Percentiles rank a stretch among this genome's conserved stretches.
Evolutionary conservation across 805 yeast species (phyloP).

Genomic region (Starmerella sp.): DNA sequence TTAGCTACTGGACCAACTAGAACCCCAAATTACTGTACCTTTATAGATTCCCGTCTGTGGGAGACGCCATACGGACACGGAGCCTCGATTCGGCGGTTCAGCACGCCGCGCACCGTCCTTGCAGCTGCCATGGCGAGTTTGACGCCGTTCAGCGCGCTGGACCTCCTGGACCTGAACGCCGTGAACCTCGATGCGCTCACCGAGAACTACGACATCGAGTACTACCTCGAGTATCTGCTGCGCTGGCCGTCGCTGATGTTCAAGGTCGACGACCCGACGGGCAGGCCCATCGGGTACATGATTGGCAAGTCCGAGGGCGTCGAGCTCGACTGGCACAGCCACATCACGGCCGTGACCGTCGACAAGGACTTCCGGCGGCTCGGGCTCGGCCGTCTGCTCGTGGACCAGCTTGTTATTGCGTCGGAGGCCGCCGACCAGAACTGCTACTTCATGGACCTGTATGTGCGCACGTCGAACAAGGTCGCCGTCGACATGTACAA

Average conservation of each 20-base stretch:
- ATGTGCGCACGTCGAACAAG: slow-evolving; percentile 75
- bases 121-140: slow-evolving; percentile 61
- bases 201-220: slow-evolving; percentile 76
- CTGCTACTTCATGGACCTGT: slow-evolving; percentile 78
- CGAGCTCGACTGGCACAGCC: slow-evolving; percentile 84
- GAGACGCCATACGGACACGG: no score
- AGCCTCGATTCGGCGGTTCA: no score
- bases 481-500: slow-evolving; percentile 77
- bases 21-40: no score
- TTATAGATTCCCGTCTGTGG: no score
- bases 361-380: slow-evolving; percentile 71
- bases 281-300: slow-evolving; percentile 38
- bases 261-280: slow-evolving; percentile 44
- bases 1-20: no score
- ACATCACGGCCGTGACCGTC: slow-evolving; percentile 90
- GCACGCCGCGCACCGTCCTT: not conserved
- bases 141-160: slow-evolving; percentile 78
- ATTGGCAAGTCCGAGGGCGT: slow-evolving; percentile 94
- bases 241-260: slow-evolving; percentile 86
- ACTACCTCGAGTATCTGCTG: slow-evolving; percentile 71
- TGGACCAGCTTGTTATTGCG: slow-evolving; percentile 58
- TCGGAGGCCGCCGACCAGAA: slow-evolving; percentile 71
- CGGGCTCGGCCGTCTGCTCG: slow-evolving; percentile 72
- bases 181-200: slow-evolving; percentile 83
- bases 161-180: slow-evolving; percentile 57